A percentile compares a stretch with the other conserved stretches of the same genome.
Conservation (phyloP, 2,329 filamentous ascomycete genomes). For the Sarocladiaceae sp. region DNA sequence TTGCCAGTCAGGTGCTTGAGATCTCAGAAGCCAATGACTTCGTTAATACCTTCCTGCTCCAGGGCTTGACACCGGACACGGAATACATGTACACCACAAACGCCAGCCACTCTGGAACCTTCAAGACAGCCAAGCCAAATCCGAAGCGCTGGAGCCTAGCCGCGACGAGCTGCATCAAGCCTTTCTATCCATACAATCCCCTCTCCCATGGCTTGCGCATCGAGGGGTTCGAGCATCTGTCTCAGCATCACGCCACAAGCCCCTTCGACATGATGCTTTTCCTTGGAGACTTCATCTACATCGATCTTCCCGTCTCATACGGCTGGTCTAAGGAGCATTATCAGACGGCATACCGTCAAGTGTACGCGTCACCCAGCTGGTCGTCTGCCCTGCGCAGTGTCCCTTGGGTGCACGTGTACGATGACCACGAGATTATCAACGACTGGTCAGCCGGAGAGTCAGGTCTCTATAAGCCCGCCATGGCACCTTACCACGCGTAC, state of each 20-base stretch:
- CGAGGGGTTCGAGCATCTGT: conserved; percentile 47
- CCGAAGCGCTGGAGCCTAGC: conserved; percentile 47
- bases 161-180: conserved; percentile 63
- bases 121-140: conserved; percentile 42
- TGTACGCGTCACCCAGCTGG: conserved; percentile 65
- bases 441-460: conserved; percentile 56
- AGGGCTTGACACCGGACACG: conserved; percentile 47
- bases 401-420: conserved; percentile 64
- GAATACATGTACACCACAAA: conserved; percentile 56
- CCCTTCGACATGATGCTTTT: conserved; percentile 42
- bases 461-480: conserved; percentile 53
- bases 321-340: conserved; percentile 16
- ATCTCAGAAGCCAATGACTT: conserved; percentile 55
- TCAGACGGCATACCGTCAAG: conserved; percentile 47
- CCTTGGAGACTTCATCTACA: conserved; percentile 55
- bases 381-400: conserved; percentile 30
- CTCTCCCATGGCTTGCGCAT: conserved; percentile 55
- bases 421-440: conserved; percentile 66
- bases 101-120: conserved; percentile 55
- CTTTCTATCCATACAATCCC: conserved; percentile 60
- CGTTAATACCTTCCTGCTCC: conserved; percentile 47
- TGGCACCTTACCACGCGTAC: conserved; percentile 58
- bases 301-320: conserved; percentile 42
- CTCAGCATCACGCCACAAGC: conserved; percentile 6
- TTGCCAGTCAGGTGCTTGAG: conserved; percentile 33